Evolutionary conservation across 495 filamentous ascomycete species (phyloP).

Genomic region (Lindgomyces ingoldianus): DNA sequence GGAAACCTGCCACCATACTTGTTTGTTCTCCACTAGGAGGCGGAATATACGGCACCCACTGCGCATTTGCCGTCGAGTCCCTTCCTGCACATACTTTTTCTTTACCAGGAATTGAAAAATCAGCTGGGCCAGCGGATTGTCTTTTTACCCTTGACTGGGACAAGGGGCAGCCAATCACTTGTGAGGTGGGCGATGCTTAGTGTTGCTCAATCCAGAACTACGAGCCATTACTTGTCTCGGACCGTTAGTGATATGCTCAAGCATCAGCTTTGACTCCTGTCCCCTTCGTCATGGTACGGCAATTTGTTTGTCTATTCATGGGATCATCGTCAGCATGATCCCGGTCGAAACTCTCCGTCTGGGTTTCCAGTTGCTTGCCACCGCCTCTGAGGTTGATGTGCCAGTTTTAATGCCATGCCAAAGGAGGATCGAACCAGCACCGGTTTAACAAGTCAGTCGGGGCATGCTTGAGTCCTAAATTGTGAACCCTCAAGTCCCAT

Average conservation of each 20-base stretch:
- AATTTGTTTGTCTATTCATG: not conserved
- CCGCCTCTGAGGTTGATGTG: slow-evolving; percentile 18
- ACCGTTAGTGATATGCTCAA: no score
- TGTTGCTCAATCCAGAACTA: not conserved
- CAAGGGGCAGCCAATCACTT: not conserved
- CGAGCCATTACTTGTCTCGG: not conserved
- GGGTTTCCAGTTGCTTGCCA: slow-evolving; percentile 8
- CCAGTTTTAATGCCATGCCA: slow-evolving; percentile 1
- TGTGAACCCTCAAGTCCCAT: slow-evolving; percentile 14
- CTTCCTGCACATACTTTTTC: slow-evolving; percentile 3
- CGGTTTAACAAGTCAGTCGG: slow-evolving; percentile 2
- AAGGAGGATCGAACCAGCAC: slow-evolving; percentile 20
- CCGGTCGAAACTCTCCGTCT: not conserved
- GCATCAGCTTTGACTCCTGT: not conserved
- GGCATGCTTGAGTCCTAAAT: not conserved
- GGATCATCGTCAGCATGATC: not conserved
- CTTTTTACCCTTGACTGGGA: slow-evolving; percentile 1
- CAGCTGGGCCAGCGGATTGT: slow-evolving; percentile 4
- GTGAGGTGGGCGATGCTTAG: not conserved
- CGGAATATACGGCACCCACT: slow-evolving; percentile 14
- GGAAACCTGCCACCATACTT: not conserved
- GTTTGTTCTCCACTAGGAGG: not conserved
- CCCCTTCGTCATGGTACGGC: not conserved
- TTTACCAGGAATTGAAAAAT: slow-evolving; percentile 10
- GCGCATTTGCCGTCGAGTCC: not conserved